phyloP scores from a whole-genome alignment of 495 filamentous ascomycete genomes.

The Hapsidospora chrysogenum region DNA sequence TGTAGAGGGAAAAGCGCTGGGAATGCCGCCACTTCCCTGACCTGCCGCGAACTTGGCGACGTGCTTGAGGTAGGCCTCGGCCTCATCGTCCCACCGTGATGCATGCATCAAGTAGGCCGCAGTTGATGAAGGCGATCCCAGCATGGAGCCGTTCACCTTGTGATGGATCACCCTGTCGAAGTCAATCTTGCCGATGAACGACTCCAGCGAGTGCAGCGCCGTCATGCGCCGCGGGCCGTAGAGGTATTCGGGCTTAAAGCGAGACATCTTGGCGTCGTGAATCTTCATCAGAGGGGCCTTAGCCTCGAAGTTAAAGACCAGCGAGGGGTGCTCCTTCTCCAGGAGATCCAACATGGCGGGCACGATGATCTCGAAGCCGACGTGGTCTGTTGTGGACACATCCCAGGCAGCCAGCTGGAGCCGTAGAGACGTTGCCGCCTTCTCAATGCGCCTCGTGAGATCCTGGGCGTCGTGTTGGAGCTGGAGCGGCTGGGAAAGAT shows the following conservation, averaged over 20 bases:
- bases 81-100: constrained; percentile 21
- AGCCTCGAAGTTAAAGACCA: too few species aligned
- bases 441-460: constrained; percentile 1
- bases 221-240: constrained; percentile 12
- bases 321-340: too few species aligned
- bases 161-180: constrained; percentile 27
- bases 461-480: too few species aligned
- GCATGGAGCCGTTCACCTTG: constrained; percentile 22
- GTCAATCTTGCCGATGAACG: constrained; percentile 23
- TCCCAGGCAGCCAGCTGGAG: constrained; percentile 12
- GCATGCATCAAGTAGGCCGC: constrained; percentile 26
- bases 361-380: constrained; percentile 24
- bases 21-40: too few species aligned
- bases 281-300: too few species aligned
- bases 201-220: constrained; percentile 28
- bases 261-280: too few species aligned
- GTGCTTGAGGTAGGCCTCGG: too few species aligned
- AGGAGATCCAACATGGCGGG: constrained; percentile 13
- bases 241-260: too few species aligned
- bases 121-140: constrained; percentile 31
- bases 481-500: too few species aligned
- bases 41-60: too few species aligned
- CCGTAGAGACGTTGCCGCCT: constrained; percentile 8
- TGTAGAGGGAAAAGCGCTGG: too few species aligned
- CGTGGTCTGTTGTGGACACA: constrained; percentile 12